Base-by-base conservation (phyloP, 2,329 filamentous ascomycete species). In the Colletotrichum liriopes region DNA sequence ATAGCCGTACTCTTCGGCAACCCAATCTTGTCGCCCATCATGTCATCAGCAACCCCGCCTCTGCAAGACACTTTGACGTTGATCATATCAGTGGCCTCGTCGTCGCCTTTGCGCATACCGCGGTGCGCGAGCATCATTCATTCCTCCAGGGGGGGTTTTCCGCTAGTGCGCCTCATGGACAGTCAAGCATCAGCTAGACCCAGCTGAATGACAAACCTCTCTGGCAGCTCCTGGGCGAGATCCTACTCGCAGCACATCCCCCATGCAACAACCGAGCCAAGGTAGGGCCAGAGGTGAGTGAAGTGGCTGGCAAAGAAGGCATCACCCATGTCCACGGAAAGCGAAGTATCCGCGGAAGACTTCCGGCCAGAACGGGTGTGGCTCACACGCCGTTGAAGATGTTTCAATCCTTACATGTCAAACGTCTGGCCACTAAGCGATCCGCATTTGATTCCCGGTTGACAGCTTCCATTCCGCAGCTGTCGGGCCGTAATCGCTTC, bases 341-440 rank as follows among this genome's bases (percentile, higher is more conserved):
- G 52, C 6, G 11, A 37, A 35, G 18, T 55, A 55, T 35, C 18
- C 18, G 67, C 70, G 70, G 60, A 73, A 65, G 54, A 29, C 70
- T 65, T 66, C 70, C 60, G 70, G 59, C 58, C n/a, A 37, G 26
- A 47, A 23, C 58, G 69, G 58, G 65, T 43, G 29, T 47, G n/a
- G 64, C 56, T 60, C 32, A 45, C 51, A 26, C 60, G 47, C 56
- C 39, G 60, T 59, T 65, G 60, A 66, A 71, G 26, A 60, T 66
- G 65, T 60, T 71, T 66, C 67, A 72, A 71, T 60, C n/a, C 61
- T 47, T 51, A 61, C 54, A 71, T 49, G 60, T 72, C 65, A 61
- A 59, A 45, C 55, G 51, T 52, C 29, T 43, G 47, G 45, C 65
- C 66, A 62, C 47, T 39, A 32, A 29, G 49, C 47, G 52, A 61